These are phyloP conservation scores for Emergomyces pasteurianus DNA, from an alignment of 2,329 filamentous ascomycete genomes.

Conservation along the genomic window DNA sequence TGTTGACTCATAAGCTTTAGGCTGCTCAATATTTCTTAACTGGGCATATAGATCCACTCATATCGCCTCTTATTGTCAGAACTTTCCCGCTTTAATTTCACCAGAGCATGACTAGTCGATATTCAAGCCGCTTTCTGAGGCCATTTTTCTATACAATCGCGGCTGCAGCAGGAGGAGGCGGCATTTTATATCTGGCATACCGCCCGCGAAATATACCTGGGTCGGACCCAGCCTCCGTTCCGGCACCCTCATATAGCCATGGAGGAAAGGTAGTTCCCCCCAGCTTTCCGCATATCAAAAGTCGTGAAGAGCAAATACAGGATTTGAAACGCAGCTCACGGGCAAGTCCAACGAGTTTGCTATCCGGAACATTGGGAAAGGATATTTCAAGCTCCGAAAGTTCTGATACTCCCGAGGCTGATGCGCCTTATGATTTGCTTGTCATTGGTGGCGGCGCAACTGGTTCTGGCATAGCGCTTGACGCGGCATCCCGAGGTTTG, in stretches of 20 bases:
- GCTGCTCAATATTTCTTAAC: background rate
- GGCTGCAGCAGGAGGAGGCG: slow-evolving; percentile 42
- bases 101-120: slow-evolving; percentile 27
- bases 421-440: slow-evolving; percentile 60
- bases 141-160: slow-evolving; percentile 48
- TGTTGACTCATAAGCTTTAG: background rate
- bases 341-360: background rate
- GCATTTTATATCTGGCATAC: slow-evolving; percentile 49
- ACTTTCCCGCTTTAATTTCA: background rate
- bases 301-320: slow-evolving; percentile 39
- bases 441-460: slow-evolving; percentile 72
- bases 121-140: slow-evolving; percentile 40
- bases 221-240: slow-evolving; percentile 48
- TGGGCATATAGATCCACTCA: background rate
- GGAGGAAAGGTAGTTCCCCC: slow-evolving; percentile 45
- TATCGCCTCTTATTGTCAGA: too few species aligned
- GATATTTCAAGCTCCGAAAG: background rate
- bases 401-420: slow-evolving; percentile 15
- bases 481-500: slow-evolving; percentile 65
- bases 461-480: slow-evolving; percentile 66
- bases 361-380: background rate
- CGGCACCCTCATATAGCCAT: slow-evolving; percentile 50
- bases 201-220: slow-evolving; percentile 54
- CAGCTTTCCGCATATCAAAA: slow-evolving; percentile 40
- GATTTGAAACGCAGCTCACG: slow-evolving; percentile 29